Evolutionary conservation across 805 yeast genomes (phyloP).

Genomic region (Zygoascus flipseniorum): DNA sequence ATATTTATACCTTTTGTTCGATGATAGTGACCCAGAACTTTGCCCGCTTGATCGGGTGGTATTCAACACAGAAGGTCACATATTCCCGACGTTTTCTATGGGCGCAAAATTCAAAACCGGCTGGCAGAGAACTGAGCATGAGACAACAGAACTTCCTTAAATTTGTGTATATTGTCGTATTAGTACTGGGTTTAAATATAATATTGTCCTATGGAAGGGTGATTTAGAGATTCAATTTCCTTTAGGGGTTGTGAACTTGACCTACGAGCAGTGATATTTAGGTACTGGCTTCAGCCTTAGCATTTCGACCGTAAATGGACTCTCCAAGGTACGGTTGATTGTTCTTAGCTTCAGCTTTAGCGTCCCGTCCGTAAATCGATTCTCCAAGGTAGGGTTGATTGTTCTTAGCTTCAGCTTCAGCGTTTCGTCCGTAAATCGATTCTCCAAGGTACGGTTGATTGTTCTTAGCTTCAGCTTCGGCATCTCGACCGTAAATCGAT

Average conservation of each 20-base stretch:
- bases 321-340: background rate
- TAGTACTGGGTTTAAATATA: background rate
- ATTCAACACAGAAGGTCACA: conserved; percentile 91
- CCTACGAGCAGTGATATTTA: too few species aligned
- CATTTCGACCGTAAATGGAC: conserved; percentile 3
- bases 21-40: conserved; percentile 42
- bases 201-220: background rate
- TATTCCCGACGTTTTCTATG: conserved; percentile 66
- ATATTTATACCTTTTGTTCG: conserved; percentile 72
- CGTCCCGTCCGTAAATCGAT: background rate
- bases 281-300: conserved; percentile 4
- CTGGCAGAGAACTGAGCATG: conserved; percentile 32
- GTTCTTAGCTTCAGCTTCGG: conserved; percentile 5
- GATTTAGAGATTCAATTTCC: background rate
- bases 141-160: background rate
- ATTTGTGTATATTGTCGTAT: background rate
- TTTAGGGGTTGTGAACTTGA: background rate
- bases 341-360: conserved; percentile 4
- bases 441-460: background rate
- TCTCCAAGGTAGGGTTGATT: background rate
- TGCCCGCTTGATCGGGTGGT: conserved; percentile 63
- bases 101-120: conserved; percentile 49
- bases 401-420: conserved; percentile 3
- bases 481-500: background rate
- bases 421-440: background rate